Percentiles rank a stretch among this genome's conserved stretches.
Evolutionary conservation across 192 early-diverging fungal genomes (phyloP).

Genomic region (Radiomyces spectabilis): DNA sequence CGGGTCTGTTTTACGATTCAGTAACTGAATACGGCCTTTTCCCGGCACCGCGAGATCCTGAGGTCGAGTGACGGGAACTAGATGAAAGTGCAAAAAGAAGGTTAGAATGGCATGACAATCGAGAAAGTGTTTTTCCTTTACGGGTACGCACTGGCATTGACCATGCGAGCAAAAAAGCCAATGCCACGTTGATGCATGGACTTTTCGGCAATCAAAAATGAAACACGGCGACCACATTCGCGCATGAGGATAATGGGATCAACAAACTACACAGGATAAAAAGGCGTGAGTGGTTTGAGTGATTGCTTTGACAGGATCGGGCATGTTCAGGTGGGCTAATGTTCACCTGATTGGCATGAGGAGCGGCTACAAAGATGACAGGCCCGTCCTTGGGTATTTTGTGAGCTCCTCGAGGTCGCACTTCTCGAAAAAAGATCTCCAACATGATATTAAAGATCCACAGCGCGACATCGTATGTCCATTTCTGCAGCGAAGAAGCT

Average conservation of each 20-base stretch:
- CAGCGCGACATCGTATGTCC: constrained; percentile 64
- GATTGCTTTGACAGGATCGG: neutral
- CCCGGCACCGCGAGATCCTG: constrained; percentile 83
- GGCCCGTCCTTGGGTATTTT: constrained; percentile 82
- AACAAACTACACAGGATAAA: constrained; percentile 63
- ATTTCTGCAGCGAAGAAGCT: too few relatives aligned
- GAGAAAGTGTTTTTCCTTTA: neutral
- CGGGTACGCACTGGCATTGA: constrained; percentile 67
- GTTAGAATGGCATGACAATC: neutral
- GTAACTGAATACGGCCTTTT: constrained; percentile 59
- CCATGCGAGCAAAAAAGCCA: constrained; percentile 66
- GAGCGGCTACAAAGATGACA: constrained; percentile 87
- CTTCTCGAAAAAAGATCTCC: constrained; percentile 85
- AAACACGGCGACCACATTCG: constrained; percentile 70
- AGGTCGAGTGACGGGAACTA: constrained; percentile 88
- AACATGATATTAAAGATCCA: constrained; percentile 62
- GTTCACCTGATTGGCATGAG: constrained; percentile 67
- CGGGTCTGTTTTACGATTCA: constrained; percentile 60
- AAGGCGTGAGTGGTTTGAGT: neutral
- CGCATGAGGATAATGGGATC: constrained; percentile 87
- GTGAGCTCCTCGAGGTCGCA: constrained; percentile 74
- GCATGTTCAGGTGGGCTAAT: neutral
- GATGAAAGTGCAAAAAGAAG: neutral
- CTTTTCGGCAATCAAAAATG: constrained; percentile 77
- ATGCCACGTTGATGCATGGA: constrained; percentile 83